Evolutionary conservation across 2,329 filamentous ascomycete genomes (phyloP), one percentile per base, ranked within the genome.

Genomic region (Arachnopeziza araneosa): DNA sequence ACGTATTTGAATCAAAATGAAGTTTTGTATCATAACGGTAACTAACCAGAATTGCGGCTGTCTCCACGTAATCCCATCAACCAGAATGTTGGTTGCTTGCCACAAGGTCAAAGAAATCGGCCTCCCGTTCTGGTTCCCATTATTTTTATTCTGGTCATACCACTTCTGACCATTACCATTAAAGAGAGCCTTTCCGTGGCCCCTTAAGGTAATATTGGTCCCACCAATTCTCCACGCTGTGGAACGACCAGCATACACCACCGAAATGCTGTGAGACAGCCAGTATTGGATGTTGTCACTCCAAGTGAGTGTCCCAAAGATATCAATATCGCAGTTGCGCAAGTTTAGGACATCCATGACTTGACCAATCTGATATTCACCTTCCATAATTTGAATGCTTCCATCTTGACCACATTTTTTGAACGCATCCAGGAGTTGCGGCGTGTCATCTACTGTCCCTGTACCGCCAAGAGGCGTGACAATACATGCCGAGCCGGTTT

Each of bases 201-300:
- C 87, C 60, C 86, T 88, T 51, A 89, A 78, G 58, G 88, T 85
- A 21, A 89, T 81, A 72, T 82, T 83, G 23, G 78, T 73, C 26
- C 86, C 85, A 26, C 85, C 85, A 50, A 86, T 78, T 68, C 83
- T 79, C 78, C 85, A 88, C 74, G 87, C 87, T 2, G 82, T 83
- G 1, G 82, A 84, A 8, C 82, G 79, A 60, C 87, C 86, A 65
- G 89, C 86, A 73, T 82, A 89, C 3, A 74, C 75, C 19, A 85
- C 83, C 56, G 82, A 80, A 75, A 88, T 88, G 52, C 78, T 76
- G 66, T 87, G 78, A 8, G 76, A 77, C 57, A 84, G 78, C 87
- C 86, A 89, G 73, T 88, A 89, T 65, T 84, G 79, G 2, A 84
- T 84, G 69, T 89, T 83, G 52, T 84, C 80, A 61, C 80, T 82